These are phyloP conservation scores for Populus hybrid DNA, from an alignment of 441 rosid species.

Conservation along the genomic window DNA sequence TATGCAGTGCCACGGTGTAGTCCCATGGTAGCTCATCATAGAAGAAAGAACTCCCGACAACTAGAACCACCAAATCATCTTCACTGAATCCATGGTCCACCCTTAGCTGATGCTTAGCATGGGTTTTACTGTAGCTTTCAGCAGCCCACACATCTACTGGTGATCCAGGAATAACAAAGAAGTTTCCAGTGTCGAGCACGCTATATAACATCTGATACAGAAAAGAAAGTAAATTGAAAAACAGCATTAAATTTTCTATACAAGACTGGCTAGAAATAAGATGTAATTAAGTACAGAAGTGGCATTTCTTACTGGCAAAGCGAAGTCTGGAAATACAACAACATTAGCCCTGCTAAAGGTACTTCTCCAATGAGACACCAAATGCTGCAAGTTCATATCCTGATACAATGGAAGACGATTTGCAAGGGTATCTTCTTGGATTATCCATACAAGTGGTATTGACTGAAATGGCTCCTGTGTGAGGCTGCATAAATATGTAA, in stretches of 20 bases:
- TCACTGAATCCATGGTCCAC: conserved; percentile 48
- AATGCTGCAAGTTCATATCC: conserved; percentile 56
- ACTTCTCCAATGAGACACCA: conserved; percentile 69
- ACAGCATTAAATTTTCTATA: conserved; percentile 23
- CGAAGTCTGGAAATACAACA: conserved; percentile 76
- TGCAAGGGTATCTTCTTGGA: conserved; percentile 88
- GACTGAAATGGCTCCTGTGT: conserved; percentile 97
- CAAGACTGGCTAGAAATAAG: conserved; percentile 5
- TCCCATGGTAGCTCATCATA: conserved; percentile 85
- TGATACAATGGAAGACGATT: conserved; percentile 65
- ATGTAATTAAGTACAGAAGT: conserved; percentile 6
- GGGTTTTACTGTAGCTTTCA: conserved; percentile 61
- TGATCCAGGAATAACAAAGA: conserved; percentile 92
- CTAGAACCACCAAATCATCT: conserved; percentile 75
- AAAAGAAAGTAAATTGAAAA: conserved; percentile 35
- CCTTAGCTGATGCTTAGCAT: conserved; percentile 61
- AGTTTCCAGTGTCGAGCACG: conserved; percentile 94
- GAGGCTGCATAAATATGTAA: conserved; percentile 88
- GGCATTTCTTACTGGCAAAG: conserved; percentile 63
- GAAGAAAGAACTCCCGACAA: conserved; percentile 86
- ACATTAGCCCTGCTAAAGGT: conserved; percentile 73
- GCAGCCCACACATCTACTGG: conserved; percentile 93
- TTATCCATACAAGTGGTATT: conserved; percentile 86
- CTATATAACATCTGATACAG: conserved; percentile 88
- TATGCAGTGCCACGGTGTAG: conserved; percentile 76